Evolutionary conservation across 2,329 filamentous ascomycete species (phyloP).

Genomic region (Pseudogymnoascus sp.): DNA sequence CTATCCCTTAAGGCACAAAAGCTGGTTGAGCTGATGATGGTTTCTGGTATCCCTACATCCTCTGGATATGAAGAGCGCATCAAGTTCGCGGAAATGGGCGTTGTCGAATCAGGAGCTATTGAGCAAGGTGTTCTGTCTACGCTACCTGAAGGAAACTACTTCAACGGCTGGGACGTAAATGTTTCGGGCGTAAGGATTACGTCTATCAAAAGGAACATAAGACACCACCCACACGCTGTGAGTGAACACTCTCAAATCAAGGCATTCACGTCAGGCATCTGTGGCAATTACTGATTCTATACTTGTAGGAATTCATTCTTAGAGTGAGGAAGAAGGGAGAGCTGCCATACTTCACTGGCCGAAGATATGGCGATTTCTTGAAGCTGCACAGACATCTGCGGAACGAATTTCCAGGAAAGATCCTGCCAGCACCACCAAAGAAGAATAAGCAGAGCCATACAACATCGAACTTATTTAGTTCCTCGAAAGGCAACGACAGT

Average conservation of each 20-base stretch:
- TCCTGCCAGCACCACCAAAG: conserved; percentile 75
- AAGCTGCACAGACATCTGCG: conserved; percentile 71
- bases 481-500: conserved; percentile 53
- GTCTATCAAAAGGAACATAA: conserved; percentile 73
- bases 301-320: conserved; percentile 70
- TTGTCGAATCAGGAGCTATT: conserved; percentile 87
- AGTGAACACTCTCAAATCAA: conserved; percentile 27
- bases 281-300: background rate
- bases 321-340: conserved; percentile 72
- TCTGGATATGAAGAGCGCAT: conserved; percentile 97
- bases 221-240: conserved; percentile 86
- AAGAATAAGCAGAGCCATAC: conserved; percentile 82
- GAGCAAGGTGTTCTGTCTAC: conserved; percentile 83
- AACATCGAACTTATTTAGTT: conserved; percentile 46
- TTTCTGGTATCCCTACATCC: conserved; percentile 89
- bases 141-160: conserved; percentile 79
- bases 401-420: conserved; percentile 81
- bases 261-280: background rate
- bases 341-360: conserved; percentile 68
- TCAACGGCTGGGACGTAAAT: conserved; percentile 97
- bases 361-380: conserved; percentile 82
- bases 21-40: conserved; percentile 98
- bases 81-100: conserved; percentile 91
- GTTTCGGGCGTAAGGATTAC: conserved; percentile 79
- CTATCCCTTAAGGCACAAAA: conserved; percentile 89